phyloP scores from a whole-genome alignment of 2,329 filamentous ascomycete genomes.

The Stemphylium vesicarium region DNA sequence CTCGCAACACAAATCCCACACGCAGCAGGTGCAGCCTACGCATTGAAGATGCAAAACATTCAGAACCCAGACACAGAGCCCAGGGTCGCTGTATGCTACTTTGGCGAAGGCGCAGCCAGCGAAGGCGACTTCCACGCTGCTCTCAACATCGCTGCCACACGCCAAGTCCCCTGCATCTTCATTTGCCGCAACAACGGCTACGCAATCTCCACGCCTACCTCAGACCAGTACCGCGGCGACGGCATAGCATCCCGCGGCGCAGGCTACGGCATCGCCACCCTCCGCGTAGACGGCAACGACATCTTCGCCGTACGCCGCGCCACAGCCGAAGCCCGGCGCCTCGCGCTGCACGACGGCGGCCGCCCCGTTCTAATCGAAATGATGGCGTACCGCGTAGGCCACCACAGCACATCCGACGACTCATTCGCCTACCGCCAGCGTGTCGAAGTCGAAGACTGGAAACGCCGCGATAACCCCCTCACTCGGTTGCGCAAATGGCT shows the following conservation, averaged over 20 bases:
- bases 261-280: conserved; percentile 93
- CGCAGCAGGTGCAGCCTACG: conserved; percentile 85
- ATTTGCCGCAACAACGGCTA: conserved; percentile 94
- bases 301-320: conserved; percentile 87
- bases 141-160: conserved; percentile 87
- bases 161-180: conserved; percentile 86
- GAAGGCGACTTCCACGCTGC: conserved; percentile 94
- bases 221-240: conserved; percentile 90
- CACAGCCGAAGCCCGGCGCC: conserved; percentile 75
- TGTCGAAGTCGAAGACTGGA: conserved; percentile 95
- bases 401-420: conserved; percentile 97
- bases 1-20: conserved; percentile 90
- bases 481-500: conserved; percentile 88
- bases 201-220: conserved; percentile 85
- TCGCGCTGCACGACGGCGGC: conserved; percentile 81
- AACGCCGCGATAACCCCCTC: conserved; percentile 85
- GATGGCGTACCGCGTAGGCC: conserved; percentile 97
- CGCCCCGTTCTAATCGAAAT: conserved; percentile 88
- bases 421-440: conserved; percentile 93
- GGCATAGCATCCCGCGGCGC: conserved; percentile 86
- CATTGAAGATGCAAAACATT: conserved; percentile 78
- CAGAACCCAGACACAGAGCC: conserved; percentile 68
- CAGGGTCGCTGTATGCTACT: conserved; percentile 80
- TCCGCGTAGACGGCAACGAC: conserved; percentile 92
- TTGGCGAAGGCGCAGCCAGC: conserved; percentile 87